A percentile compares a stretch with the other conserved stretches of the same genome.
Conservation (phyloP, 2,329 filamentous ascomycete species). For the Colletotrichum melonis region DNA sequence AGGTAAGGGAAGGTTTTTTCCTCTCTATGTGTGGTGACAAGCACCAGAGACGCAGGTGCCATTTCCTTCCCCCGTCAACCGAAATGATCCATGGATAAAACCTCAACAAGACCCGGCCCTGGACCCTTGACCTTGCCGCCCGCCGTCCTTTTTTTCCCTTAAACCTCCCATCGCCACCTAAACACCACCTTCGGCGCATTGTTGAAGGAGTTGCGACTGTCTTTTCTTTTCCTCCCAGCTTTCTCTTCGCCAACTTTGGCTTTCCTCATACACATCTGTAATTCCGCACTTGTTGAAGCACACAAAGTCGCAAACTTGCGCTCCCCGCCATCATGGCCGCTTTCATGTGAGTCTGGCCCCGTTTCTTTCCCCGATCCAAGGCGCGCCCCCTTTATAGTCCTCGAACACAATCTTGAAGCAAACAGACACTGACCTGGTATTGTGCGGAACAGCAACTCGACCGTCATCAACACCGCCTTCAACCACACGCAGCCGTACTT, state of each 20-base stretch:
- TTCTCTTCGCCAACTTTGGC: constrained; percentile 5
- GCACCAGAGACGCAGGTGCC: constrained; percentile 12
- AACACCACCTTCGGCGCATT: constrained; percentile 23
- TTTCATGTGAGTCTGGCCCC: constrained; percentile 24
- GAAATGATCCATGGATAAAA: constrained; percentile 39
- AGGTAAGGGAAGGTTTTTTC: neutral
- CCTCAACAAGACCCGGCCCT: constrained; percentile 36
- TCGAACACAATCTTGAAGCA: neutral
- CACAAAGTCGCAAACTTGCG: constrained; percentile 13
- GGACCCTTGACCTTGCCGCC: constrained; percentile 24
- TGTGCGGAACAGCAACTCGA: constrained; percentile 59
- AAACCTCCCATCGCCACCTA: constrained; percentile 1
- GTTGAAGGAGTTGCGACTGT: constrained; percentile 4
- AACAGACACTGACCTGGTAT: constrained; percentile 15
- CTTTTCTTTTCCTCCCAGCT: constrained; percentile 1
- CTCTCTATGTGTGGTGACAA: neutral
- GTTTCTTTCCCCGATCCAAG: neutral
- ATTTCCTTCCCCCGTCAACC: constrained; percentile 36
- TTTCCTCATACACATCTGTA: constrained; percentile 13
- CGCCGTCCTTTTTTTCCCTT: constrained; percentile 19
- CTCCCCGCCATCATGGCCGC: constrained; percentile 32
- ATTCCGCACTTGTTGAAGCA: neutral
- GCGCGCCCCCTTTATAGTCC: neutral
- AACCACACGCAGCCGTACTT: constrained; percentile 65
- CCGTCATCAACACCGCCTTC: constrained; percentile 54